Base-by-base conservation (phyloP, 2,329 filamentous ascomycete genomes). In the Fonsecaea monophora region DNA sequence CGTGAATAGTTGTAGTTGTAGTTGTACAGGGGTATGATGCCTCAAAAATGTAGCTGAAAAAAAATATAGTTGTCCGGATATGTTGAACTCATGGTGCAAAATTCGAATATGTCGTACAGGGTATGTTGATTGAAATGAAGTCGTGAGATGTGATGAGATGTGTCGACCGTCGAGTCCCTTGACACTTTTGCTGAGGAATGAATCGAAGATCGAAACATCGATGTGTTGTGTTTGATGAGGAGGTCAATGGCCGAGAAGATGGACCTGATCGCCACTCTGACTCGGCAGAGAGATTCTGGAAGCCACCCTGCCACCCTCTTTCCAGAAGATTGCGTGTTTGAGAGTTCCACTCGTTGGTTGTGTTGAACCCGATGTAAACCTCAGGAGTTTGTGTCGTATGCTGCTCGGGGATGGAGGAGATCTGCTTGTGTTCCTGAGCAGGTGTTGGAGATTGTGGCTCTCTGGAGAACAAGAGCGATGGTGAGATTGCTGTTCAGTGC, bases 241-340 rank as follows among this genome's bases (percentile, higher is more conserved):
- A 4, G 9, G 12, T 50, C 25, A 5, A 50, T 50, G 12, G 4
- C 9, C 25, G 10, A 30, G 21, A 30, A 30, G 25, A 5, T 30
- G 45, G 25, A 10, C 18, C 25, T 12, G 9, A 50, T 25, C 25
- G 45, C 9, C 25, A 21, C 21, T 25, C 8, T 12, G 10, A 50
- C 25, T 4, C 18, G 30, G 21, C 40, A 13, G 21, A 50, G 12
- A 12, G 21, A 50, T 50, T 50, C 45, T 50, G 45, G 21, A 50
- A 30, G 21, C 45, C 45, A 50, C 45, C 45, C 45, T 50, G 18
- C 45, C 45, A 50, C 45, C 45, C 45, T 50, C 45, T 50, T 50
- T 50, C 45, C 45, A 50, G 45, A 25, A 30, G 12, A 25, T 50
- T 4, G 18, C 13, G 21, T 50, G 18, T 10, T 25, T 50, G 45